Percentiles rank a stretch among this genome's conserved stretches.
Conservation (phyloP, 31 red algal genomes). For the Asparagopsis taxiformis region DNA sequence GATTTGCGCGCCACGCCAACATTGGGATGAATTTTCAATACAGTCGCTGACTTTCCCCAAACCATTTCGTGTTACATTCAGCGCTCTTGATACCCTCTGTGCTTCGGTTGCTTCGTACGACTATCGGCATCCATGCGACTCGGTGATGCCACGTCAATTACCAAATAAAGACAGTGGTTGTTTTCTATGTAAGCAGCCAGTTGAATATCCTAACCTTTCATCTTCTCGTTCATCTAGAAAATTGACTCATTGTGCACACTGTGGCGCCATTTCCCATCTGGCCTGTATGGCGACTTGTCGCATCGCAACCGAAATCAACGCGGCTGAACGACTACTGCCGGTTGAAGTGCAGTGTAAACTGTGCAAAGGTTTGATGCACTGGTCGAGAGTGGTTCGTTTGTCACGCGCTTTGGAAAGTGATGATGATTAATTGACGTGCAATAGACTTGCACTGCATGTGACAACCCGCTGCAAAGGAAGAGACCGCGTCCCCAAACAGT, state of each 20-base stretch:
- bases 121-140: slow-evolving; percentile 24
- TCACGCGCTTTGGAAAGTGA: slow-evolving; percentile 25
- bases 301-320: background rate
- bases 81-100: slow-evolving; percentile 12
- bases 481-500: too few relatives aligned
- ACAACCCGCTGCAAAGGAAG: too few relatives aligned
- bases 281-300: slow-evolving; percentile 36
- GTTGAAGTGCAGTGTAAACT: slow-evolving; percentile 27
- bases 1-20: slow-evolving; percentile 38
- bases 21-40: slow-evolving; percentile 34
- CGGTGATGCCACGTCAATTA: background rate
- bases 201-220: too few relatives aligned
- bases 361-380: slow-evolving; percentile 31
- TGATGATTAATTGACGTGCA: slow-evolving; percentile 18
- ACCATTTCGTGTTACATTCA: slow-evolving; percentile 33
- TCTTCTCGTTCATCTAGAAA: background rate
- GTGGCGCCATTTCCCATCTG: slow-evolving; percentile 38
- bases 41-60: slow-evolving; percentile 30
- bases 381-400: slow-evolving; percentile 42
- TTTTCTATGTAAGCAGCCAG: background rate
- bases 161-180: background rate
- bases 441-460: too few relatives aligned
- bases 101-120: slow-evolving; percentile 9
- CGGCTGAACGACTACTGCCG: slow-evolving; percentile 10
- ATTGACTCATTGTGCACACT: slow-evolving; percentile 15